phyloP scores from a whole-genome alignment of 2,329 filamentous ascomycete genomes.

The Dactylellina sp. region DNA sequence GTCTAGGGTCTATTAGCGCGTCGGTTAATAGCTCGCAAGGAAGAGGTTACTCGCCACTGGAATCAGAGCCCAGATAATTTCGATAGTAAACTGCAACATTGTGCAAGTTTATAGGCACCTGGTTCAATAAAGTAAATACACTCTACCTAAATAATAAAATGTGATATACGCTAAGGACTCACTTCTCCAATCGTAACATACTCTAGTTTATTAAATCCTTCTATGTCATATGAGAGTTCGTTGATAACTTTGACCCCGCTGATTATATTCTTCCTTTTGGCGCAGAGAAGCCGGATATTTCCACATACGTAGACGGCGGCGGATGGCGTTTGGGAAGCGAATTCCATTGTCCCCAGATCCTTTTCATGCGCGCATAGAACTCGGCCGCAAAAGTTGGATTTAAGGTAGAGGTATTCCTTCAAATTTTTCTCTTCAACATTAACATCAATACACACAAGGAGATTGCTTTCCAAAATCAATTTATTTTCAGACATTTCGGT shows the following conservation, averaged over 20 bases:
- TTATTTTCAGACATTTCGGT: slow-evolving; percentile 25
- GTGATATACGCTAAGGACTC: not conserved
- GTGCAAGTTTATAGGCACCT: slow-evolving; percentile 35
- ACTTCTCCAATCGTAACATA: slow-evolving; percentile 28
- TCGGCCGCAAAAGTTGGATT: slow-evolving; percentile 18
- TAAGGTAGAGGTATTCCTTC: slow-evolving; percentile 15
- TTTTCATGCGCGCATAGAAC: slow-evolving; percentile 16
- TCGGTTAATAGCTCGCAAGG: not conserved
- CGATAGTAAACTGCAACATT: slow-evolving; percentile 25
- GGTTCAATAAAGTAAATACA: slow-evolving; percentile 19
- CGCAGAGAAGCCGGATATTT: slow-evolving; percentile 9
- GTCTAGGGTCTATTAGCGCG: not conserved
- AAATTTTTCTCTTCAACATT: slow-evolving; percentile 14
- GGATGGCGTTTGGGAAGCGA: not conserved
- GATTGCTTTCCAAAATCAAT: slow-evolving; percentile 9
- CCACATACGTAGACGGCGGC: slow-evolving; percentile 21
- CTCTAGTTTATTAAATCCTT: slow-evolving; percentile 6
- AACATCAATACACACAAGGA: slow-evolving; percentile 12
- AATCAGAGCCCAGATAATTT: slow-evolving; percentile 8
- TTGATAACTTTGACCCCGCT: slow-evolving; percentile 18
- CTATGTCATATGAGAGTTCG: slow-evolving; percentile 12
- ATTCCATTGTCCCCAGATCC: slow-evolving; percentile 8
- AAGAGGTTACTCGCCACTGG: slow-evolving; percentile 2
- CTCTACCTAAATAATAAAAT: not conserved
- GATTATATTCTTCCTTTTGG: slow-evolving; percentile 18